A percentile compares a stretch with the other conserved stretches of the same genome.
These are phyloP conservation scores for Penicillium janthinellum DNA, from an alignment of 2,329 filamentous ascomycete species.

Conservation along the genomic window DNA sequence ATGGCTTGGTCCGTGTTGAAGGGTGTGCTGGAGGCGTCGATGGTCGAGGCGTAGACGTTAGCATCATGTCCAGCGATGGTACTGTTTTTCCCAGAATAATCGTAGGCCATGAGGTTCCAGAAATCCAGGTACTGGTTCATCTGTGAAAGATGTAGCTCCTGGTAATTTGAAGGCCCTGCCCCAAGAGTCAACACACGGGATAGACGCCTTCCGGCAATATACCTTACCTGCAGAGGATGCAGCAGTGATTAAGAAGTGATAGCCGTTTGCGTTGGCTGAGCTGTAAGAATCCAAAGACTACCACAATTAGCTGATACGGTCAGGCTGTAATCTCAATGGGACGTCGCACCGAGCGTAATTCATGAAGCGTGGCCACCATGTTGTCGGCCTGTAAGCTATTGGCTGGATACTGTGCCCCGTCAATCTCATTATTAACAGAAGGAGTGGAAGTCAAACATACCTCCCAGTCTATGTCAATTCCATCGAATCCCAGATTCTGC, in stretches of 20 bases:
- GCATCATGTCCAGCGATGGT: neutral
- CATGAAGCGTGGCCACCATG: neutral
- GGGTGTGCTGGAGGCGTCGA: neutral
- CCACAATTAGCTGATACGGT: no score
- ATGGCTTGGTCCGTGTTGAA: neutral
- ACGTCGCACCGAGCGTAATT: neutral
- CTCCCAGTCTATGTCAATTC: neutral
- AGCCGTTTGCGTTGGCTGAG: no score
- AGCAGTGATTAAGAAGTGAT: no score
- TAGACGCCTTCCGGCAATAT: no score
- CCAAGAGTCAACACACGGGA: no score
- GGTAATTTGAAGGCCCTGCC: neutral
- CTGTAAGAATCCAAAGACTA: no score
- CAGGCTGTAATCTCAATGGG: no score
- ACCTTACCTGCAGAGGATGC: no score
- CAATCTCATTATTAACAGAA: no score
- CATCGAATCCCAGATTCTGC: neutral
- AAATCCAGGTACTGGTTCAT: neutral
- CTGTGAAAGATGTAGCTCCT: neutral
- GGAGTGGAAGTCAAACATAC: no score
- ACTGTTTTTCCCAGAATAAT: neutral
- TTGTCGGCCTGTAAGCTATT: neutral
- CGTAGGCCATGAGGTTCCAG: neutral
- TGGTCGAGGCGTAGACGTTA: neutral
- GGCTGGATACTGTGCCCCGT: neutral